Evolutionary conservation across 78 protist species (phyloP), one percentile per base, ranked within the genome.

Genomic region (Dictyostelium firmibasis): DNA sequence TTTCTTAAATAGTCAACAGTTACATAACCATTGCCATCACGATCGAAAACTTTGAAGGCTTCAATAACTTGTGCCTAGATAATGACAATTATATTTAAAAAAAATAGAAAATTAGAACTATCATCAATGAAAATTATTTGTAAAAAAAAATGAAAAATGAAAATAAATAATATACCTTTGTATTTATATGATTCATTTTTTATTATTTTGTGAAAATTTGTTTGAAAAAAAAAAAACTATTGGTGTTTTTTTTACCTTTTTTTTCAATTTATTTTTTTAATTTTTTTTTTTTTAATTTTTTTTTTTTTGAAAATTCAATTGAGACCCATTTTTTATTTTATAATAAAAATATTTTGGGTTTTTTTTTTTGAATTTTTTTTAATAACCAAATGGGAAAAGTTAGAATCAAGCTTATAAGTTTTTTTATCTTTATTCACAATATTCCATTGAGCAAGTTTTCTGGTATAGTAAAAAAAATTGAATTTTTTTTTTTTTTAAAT

Each of bases 21-120:
- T 16, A 89, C 94, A 69, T 89, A 89, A 62, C 94, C 94, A 35
- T 81, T 36, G 35, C 94, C 94, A 64, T 89, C 94, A 89, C 94
- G 94, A 81, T 89, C 94, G 50, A 89, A 89, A 14, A 89, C 94
- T 69, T 81, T 89, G 64, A 89, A 89, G 2, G 94, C 94, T 81
- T 89, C 94, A 14, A 89, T 89, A 44, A 89, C 94, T 81, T 89
- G 94, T 69, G 35, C 93, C 87, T 83, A 62, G 5, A 27, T 47
- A 27, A 27, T 29, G 7, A n/a, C n/a, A n/a, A n/a, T n/a, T n/a
- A n/a, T n/a, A n/a, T n/a, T n/a, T n/a, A 50, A 29, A 10, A 31
- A 29, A 23, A 81, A 41, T 10, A 35, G 1, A 44, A 14, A 4
- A 3, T 14, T 35, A 29, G 11, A 47, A 4, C 10, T 43, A 10